phyloP scores from a whole-genome alignment of 208 protist genomes.

The Trypanosoma congolense region DNA sequence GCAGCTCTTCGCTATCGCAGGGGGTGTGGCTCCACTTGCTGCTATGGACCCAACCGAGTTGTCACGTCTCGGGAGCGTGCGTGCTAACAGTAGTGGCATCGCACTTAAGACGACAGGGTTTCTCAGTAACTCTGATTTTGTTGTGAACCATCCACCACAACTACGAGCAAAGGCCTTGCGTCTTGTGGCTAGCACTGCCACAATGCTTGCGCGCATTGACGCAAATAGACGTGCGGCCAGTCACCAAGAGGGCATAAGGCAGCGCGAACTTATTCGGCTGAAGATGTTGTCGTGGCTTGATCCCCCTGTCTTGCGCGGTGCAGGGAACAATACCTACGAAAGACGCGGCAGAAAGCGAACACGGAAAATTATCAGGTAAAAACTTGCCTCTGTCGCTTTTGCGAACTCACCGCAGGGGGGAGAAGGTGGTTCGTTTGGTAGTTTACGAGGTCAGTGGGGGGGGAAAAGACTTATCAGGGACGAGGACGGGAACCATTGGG shows the following conservation, averaged over 20 bases:
- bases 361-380: constrained; percentile 17
- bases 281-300: constrained; percentile 81
- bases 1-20: constrained; percentile 86
- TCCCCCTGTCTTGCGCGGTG: constrained; percentile 73
- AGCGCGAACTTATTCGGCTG: constrained; percentile 46
- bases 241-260: constrained; percentile 65
- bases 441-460: too few relatives aligned
- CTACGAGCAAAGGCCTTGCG: constrained; percentile 83
- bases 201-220: constrained; percentile 79
- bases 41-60: constrained; percentile 68
- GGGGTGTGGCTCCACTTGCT: constrained; percentile 64
- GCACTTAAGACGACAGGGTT: constrained; percentile 79
- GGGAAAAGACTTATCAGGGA: too few relatives aligned
- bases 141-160: constrained; percentile 73
- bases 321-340: constrained; percentile 84
- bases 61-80: constrained; percentile 63
- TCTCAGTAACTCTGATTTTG: constrained; percentile 81
- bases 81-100: constrained; percentile 56
- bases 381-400: background rate
- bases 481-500: too few relatives aligned
- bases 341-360: constrained; percentile 64
- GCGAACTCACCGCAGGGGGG: too few relatives aligned
- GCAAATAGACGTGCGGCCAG: constrained; percentile 62
- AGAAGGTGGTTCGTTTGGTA: too few relatives aligned
- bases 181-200: constrained; percentile 47